These are phyloP conservation scores for Monilinia laxa DNA, from an alignment of 2,329 filamentous ascomycete genomes.

Conservation along the genomic window DNA sequence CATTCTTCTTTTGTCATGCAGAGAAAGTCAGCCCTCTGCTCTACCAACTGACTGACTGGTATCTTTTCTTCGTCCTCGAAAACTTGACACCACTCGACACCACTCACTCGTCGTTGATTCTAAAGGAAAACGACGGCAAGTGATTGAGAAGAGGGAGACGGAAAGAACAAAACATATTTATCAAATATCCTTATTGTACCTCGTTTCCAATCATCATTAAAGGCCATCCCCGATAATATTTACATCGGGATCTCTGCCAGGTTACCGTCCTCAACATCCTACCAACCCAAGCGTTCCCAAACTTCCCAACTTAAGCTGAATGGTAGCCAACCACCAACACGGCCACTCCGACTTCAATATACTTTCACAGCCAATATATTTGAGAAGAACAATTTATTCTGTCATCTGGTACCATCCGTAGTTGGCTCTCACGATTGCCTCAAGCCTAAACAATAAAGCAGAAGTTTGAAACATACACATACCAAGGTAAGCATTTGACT, in stretches of 20 bases:
- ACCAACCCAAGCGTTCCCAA: conserved; percentile 3
- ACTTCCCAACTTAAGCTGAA: background rate
- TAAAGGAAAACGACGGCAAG: background rate
- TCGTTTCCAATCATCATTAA: background rate
- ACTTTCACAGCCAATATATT: background rate
- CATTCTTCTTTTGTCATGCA: conserved; percentile 4
- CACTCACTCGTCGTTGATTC: background rate
- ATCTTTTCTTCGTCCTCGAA: conserved; percentile 12
- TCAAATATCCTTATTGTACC: background rate
- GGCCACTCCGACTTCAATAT: conserved; percentile 17
- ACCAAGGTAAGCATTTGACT: conserved; percentile 22
- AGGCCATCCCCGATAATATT: background rate
- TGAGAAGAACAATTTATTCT: background rate
- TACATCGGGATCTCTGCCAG: conserved; percentile 11
- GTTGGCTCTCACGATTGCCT: background rate
- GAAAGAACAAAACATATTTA: background rate
- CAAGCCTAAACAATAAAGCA: conserved; percentile 10
- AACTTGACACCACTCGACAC: conserved; percentile 11
- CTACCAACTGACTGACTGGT: background rate
- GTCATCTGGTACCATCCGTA: background rate
- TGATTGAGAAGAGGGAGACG: background rate
- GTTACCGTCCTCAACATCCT: conserved; percentile 12
- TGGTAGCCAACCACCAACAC: conserved; percentile 19
- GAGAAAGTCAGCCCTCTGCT: background rate
- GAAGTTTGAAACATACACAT: conserved; percentile 13